phyloP scores from a whole-genome alignment of 2,329 filamentous ascomycete genomes.

The Trichoderma breve region DNA sequence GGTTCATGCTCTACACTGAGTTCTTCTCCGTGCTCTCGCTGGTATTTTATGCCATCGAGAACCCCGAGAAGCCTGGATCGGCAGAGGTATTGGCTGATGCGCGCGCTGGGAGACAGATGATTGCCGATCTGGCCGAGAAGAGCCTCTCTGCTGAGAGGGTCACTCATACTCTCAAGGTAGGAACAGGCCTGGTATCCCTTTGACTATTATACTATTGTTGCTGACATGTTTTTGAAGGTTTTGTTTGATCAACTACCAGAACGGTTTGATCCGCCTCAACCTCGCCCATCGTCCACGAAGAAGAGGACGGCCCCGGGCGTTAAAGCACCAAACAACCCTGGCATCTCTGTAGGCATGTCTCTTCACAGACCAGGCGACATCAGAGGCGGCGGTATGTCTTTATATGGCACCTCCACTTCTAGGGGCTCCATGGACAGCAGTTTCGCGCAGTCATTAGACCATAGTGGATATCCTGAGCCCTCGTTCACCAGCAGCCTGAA shows the following conservation, averaged over 20 bases:
- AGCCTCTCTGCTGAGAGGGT: slow-evolving; percentile 89
- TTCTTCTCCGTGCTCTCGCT: slow-evolving; percentile 79
- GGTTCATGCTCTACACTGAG: slow-evolving; percentile 82
- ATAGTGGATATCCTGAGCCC: slow-evolving; percentile 34
- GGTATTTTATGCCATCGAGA: slow-evolving; percentile 77
- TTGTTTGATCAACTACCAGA: slow-evolving; percentile 84
- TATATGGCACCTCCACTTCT: slow-evolving; percentile 27
- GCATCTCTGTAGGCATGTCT: slow-evolving; percentile 33
- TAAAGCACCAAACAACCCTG: slow-evolving; percentile 34
- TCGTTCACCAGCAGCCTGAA: slow-evolving; percentile 41
- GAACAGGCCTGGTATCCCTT: slow-evolving; percentile 30
- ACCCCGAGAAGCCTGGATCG: slow-evolving; percentile 70
- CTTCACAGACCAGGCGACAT: slow-evolving; percentile 37
- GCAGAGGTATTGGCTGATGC: slow-evolving; percentile 84
- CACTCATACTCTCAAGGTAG: slow-evolving; percentile 71
- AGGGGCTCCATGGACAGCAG: slow-evolving; percentile 36
- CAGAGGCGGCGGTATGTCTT: slow-evolving; percentile 27
- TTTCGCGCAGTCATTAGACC: slow-evolving; percentile 31
- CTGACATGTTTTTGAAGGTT: slow-evolving; percentile 46
- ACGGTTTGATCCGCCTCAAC: slow-evolving; percentile 55
- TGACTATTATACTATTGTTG: slow-evolving; percentile 14
- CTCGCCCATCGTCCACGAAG: slow-evolving; percentile 41
- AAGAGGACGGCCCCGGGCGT: slow-evolving; percentile 53
- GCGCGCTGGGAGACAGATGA: slow-evolving; percentile 76
- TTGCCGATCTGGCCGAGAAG: slow-evolving; percentile 74